Evolutionary conservation across 2,329 filamentous ascomycete species (phyloP).

Genomic region (Pyrenochaeta sp.): DNA sequence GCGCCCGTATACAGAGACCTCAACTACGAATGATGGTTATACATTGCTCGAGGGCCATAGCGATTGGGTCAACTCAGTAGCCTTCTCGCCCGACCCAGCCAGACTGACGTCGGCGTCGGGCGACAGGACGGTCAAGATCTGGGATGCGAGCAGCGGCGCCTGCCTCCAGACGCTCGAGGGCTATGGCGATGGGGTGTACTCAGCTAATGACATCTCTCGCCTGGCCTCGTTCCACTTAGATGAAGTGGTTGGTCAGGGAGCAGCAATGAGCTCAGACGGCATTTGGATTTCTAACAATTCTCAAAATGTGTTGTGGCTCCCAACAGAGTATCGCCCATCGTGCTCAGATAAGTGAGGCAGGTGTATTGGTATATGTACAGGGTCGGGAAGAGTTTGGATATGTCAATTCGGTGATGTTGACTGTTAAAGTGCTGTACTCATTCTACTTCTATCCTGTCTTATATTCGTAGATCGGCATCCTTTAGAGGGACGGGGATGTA

Average conservation of each 20-base stretch:
- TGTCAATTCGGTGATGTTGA: neutral
- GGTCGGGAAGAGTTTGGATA: constrained; percentile 1
- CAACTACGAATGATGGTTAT: too few relatives aligned
- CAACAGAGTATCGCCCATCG: constrained; percentile 4
- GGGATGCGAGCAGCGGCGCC: constrained; percentile 22
- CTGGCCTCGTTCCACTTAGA: neutral
- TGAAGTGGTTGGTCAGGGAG: neutral
- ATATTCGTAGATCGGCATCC: neutral
- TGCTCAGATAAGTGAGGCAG: constrained; percentile 2
- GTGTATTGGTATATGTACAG: constrained; percentile 3
- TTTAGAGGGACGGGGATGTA: constrained; percentile 4
- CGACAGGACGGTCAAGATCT: constrained; percentile 14
- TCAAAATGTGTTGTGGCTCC: constrained; percentile 5
- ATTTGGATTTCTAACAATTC: constrained; percentile 2
- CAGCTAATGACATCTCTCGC: neutral
- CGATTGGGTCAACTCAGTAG: constrained; percentile 12
- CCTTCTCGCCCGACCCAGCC: constrained; percentile 28
- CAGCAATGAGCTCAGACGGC: constrained; percentile 1
- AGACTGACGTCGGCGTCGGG: constrained; percentile 9
- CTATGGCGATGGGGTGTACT: neutral
- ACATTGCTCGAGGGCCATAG: constrained; percentile 1
- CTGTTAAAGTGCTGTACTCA: neutral
- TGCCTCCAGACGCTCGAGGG: constrained; percentile 21
- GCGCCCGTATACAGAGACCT: too few relatives aligned
- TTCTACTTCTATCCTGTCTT: neutral